Conservation (phyloP, 106 monocot species). For the Acorus gramineus region DNA sequence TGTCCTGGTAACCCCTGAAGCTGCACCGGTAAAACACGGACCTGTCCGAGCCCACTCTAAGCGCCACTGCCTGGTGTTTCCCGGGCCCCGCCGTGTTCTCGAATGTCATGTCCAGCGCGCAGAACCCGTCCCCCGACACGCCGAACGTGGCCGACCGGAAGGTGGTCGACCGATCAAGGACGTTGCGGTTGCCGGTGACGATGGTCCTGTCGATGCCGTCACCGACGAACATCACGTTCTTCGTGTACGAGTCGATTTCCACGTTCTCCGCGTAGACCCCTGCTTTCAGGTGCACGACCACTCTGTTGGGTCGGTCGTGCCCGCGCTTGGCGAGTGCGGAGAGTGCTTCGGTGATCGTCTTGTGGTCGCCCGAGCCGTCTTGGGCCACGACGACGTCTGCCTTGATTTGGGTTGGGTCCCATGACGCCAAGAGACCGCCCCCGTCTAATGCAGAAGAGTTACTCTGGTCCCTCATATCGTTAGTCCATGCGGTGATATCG, state of each 20-base stretch:
- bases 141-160: conserved; percentile 36
- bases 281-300: conserved; percentile 25
- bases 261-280: conserved; percentile 27
- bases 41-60: conserved; percentile 18
- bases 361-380: conserved; percentile 34
- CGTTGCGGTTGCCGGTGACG: conserved; percentile 31
- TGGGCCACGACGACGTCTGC: conserved; percentile 35
- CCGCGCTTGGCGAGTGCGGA: conserved; percentile 7
- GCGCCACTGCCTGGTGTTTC: conserved; percentile 42
- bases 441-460: neutral
- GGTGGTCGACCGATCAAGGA: conserved; percentile 35
- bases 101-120: conserved; percentile 30
- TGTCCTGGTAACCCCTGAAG: conserved; percentile 44
- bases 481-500: neutral
- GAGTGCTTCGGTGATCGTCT: conserved; percentile 39
- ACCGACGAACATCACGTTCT: conserved; percentile 35
- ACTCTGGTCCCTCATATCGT: neutral
- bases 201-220: conserved; percentile 43
- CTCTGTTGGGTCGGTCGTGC: conserved; percentile 4
- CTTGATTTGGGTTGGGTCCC: conserved; percentile 6
- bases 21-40: conserved; percentile 34
- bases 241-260: conserved; percentile 18
- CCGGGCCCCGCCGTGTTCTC: neutral
- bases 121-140: conserved; percentile 28
- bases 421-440: conserved; percentile 13